Base-by-base conservation (phyloP, 2,329 filamentous ascomycete genomes). In the Davidsoniella eucalypti region DNA sequence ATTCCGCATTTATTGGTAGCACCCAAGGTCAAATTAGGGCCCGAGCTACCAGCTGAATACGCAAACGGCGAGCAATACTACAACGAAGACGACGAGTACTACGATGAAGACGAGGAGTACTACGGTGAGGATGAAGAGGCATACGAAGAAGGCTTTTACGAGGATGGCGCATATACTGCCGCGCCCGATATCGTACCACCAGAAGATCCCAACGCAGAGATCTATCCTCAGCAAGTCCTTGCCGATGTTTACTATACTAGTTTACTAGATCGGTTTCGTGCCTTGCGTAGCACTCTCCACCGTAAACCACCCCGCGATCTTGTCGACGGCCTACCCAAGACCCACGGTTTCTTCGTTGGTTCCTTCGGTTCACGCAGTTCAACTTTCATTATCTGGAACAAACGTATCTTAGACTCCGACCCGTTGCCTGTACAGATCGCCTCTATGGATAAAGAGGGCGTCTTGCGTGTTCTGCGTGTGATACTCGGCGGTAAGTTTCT, bases 91-190 rank as follows among this genome's bases (percentile, higher is more conserved):
- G 56, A 60, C 12, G 53, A 56, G 40, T 57, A 49, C n/a, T 44
- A 61, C 40, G 58, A 59, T 12, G 60, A 61, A 17, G 59, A 61
- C 8, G 56, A 56, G 6, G 61, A 64, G 8, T 57, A 61, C n/a
- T 23, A 56, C 14, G 78, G 78, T 58, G 59, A 68, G 7, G 61
- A 67, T 51, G 69, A 69, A 5, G 55, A 64, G 17, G 70, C 72
- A 49, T 75, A 82, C 57, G 66, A 69, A 18, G 65, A 73, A 50
- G 83, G 82, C 9, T 80, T 77, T 59, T 92, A 85, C 61, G 68
- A 78, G 14, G 84, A 94, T 57, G 87, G 87, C 45, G 83, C 85
- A 37, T 94, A 87, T 61, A 76, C 82, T 21, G 83, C 80, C 3
- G 69, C 72, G 2, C 71, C 76, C 0, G 65, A 70, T 25, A 56